phyloP scores from a whole-genome alignment of 2,329 filamentous ascomycete genomes.

The Drechslerella coelobrocha region DNA sequence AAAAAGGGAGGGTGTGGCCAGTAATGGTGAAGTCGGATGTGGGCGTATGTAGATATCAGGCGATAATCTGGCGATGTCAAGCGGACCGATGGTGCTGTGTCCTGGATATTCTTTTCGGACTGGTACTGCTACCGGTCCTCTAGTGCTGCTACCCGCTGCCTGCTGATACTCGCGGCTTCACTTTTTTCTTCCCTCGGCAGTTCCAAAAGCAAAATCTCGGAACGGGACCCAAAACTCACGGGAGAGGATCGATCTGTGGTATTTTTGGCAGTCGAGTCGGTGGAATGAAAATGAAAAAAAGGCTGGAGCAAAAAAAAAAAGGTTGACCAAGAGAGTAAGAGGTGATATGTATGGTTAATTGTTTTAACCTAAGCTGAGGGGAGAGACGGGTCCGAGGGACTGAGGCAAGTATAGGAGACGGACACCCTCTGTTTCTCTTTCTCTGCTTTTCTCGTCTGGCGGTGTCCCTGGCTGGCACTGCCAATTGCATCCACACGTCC shows the following conservation, averaged over 20 bases:
- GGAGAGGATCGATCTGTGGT: conserved; percentile 41
- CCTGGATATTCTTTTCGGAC: not conserved
- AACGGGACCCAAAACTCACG: conserved; percentile 30
- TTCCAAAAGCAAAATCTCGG: conserved; percentile 23
- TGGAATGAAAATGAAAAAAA: conserved; percentile 26
- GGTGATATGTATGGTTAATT: not conserved
- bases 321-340: conserved; percentile 5
- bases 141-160: conserved; percentile 8
- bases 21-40: not conserved
- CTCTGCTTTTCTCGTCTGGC: not conserved
- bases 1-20: conserved; percentile 4
- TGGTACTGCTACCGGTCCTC: not conserved
- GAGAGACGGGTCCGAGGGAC: conserved; percentile 46
- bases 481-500: conserved; percentile 39
- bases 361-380: conserved; percentile 34
- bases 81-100: not conserved
- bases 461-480: conserved; percentile 47
- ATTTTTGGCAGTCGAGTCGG: conserved; percentile 43
- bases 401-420: conserved; percentile 48
- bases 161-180: not conserved
- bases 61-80: conserved; percentile 40
- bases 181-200: conserved; percentile 28
- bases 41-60: conserved; percentile 44
- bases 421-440: not conserved
- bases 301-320: conserved; percentile 3